These are phyloP conservation scores for Fraxinus baroniana DNA, from an alignment of 305 asterid species.

Conservation along the genomic window DNA sequence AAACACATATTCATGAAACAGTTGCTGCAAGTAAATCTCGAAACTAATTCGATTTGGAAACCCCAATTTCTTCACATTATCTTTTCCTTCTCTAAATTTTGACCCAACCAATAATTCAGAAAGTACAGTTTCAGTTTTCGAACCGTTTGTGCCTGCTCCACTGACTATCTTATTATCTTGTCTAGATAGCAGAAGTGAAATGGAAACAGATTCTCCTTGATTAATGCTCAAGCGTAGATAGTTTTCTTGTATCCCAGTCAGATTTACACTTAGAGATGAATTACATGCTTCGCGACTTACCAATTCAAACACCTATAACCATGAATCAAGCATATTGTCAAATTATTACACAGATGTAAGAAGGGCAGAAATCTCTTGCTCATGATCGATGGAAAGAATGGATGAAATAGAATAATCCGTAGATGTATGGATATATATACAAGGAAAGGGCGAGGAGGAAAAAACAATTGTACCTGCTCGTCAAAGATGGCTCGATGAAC, in stretches of 20 bases:
- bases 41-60: constrained; percentile 65
- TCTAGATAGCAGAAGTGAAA: constrained; percentile 62
- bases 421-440: not conserved
- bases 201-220: constrained; percentile 74
- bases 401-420: constrained; percentile 2
- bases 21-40: constrained; percentile 75
- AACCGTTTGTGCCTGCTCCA: constrained; percentile 30
- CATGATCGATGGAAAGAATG: not conserved
- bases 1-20: constrained; percentile 86
- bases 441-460: constrained; percentile 7
- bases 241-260: constrained; percentile 86
- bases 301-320: constrained; percentile 79
- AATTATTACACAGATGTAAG: constrained; percentile 7
- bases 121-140: constrained; percentile 34
- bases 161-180: constrained; percentile 43
- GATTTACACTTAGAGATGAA: constrained; percentile 58
- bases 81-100: constrained; percentile 38
- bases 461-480: constrained; percentile 59
- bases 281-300: constrained; percentile 86
- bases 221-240: constrained; percentile 64
- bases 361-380: not conserved
- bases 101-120: constrained; percentile 41
- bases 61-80: constrained; percentile 41
- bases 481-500: constrained; percentile 82
- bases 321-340: constrained; percentile 9